These are phyloP conservation scores for Phytophthora fragariae DNA, from an alignment of 352 stramenopile species.

Conservation along the genomic window DNA sequence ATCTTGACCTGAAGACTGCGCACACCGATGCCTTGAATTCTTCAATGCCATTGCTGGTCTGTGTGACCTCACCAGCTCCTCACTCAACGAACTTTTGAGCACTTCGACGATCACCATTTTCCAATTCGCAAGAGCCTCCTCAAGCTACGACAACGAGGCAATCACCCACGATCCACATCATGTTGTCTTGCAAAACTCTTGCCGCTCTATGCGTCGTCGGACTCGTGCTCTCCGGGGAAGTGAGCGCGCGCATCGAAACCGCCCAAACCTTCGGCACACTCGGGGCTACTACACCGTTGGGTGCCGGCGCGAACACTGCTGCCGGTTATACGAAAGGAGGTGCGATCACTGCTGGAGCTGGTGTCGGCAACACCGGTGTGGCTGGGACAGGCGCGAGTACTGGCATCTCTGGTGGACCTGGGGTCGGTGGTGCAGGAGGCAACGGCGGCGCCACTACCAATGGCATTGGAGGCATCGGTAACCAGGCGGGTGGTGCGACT, in stretches of 20 bases:
- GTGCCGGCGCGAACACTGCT: not conserved
- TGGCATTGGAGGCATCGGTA: not conserved
- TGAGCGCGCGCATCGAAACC: not conserved
- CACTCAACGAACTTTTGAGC: no score
- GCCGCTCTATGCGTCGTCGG: not conserved
- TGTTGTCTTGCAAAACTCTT: not conserved
- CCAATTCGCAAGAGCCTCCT: not conserved
- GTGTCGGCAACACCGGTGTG: not conserved
- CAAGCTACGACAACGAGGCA: not conserved
- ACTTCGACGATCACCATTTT: not conserved
- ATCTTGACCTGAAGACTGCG: no score
- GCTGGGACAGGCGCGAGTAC: not conserved
- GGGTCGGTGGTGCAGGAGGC: not conserved
- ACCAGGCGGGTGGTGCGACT: not conserved
- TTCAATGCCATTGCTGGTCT: no score
- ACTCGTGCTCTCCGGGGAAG: not conserved
- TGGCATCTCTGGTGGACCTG: not conserved
- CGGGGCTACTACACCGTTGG: no score
- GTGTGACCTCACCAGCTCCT: no score
- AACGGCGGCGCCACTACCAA: not conserved
- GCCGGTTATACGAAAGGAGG: not conserved
- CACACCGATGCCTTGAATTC: no score
- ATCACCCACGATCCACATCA: not conserved
- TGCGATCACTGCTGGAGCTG: not conserved
- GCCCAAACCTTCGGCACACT: not conserved